Conservation (phyloP, 2,329 filamentous ascomycete genomes). For the Ceratocystis lukuohia region DNA sequence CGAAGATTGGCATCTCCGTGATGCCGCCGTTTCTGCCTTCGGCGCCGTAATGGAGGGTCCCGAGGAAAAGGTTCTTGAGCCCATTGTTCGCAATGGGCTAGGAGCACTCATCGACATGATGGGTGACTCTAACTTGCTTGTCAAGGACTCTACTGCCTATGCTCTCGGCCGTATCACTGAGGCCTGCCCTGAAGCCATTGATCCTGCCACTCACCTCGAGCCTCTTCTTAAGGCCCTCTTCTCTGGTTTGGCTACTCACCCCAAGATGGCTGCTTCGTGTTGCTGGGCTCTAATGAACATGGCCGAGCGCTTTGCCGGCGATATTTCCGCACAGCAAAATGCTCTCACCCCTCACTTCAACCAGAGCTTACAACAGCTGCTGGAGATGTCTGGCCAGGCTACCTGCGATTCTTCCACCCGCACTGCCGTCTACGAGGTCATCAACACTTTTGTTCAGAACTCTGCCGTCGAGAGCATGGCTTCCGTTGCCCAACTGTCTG, state of each 20-base stretch:
- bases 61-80: constrained; percentile 80
- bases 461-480: constrained; percentile 73
- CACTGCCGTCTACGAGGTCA: constrained; percentile 91
- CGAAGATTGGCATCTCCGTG: constrained; percentile 88
- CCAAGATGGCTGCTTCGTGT: constrained; percentile 96
- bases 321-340: constrained; percentile 64
- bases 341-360: constrained; percentile 85
- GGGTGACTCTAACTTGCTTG: constrained; percentile 77
- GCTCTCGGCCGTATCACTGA: constrained; percentile 93
- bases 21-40: constrained; percentile 93
- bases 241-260: constrained; percentile 73
- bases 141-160: constrained; percentile 92
- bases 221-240: constrained; percentile 81
- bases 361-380: constrained; percentile 71
- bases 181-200: constrained; percentile 80
- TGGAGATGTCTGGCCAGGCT: constrained; percentile 69
- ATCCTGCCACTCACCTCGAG: constrained; percentile 68
- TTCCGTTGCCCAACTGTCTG: constrained; percentile 68
- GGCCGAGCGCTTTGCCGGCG: constrained; percentile 86
- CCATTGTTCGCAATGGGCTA: constrained; percentile 89
- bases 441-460: constrained; percentile 88
- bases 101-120: constrained; percentile 83
- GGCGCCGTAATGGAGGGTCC: constrained; percentile 98
- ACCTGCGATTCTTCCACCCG: constrained; percentile 80
- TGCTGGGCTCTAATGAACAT: constrained; percentile 99